Conservation (phyloP, 1,139 yeast species). For the Debaryomycetaceae sp. region DNA sequence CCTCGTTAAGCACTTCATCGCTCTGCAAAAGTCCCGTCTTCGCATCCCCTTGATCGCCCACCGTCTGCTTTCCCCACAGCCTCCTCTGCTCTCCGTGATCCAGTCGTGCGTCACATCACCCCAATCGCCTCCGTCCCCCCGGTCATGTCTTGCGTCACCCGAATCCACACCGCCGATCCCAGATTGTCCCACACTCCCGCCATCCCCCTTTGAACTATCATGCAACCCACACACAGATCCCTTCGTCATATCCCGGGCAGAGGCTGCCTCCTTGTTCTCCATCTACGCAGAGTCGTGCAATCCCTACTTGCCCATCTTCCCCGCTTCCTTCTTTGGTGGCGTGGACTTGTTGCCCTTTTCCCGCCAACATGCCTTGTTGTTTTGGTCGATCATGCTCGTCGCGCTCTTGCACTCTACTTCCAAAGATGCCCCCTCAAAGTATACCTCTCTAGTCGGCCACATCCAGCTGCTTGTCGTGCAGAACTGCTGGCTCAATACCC, state of each 20-base stretch:
- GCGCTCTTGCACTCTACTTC: conserved; percentile 17
- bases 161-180: background rate
- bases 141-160: conserved; percentile 1
- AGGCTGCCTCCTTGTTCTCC: conserved; percentile 19
- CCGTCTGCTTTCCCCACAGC: too few species aligned
- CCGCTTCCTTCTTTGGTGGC: conserved; percentile 23
- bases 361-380: conserved; percentile 25
- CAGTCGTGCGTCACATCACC: conserved; percentile 1
- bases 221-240: conserved; percentile 9
- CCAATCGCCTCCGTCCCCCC: conserved; percentile 1
- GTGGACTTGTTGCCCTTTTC: conserved; percentile 12
- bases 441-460: conserved; percentile 19
- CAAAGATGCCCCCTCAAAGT: conserved; percentile 8
- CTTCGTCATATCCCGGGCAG: conserved; percentile 16
- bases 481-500: conserved; percentile 36
- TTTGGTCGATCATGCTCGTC: conserved; percentile 33
- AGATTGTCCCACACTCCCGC: background rate
- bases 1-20: conserved; percentile 14
- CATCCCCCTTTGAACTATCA: conserved; percentile 8
- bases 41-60: background rate
- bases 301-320: conserved; percentile 30
- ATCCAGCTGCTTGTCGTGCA: conserved; percentile 30
- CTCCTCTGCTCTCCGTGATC: too few species aligned
- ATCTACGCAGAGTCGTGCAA: conserved; percentile 24
- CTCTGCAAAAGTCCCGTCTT: background rate